A percentile compares a stretch with the other conserved stretches of the same genome.
Conservation (phyloP, 768 basidiomycete genomes). For the Myochromella boudieri region DNA sequence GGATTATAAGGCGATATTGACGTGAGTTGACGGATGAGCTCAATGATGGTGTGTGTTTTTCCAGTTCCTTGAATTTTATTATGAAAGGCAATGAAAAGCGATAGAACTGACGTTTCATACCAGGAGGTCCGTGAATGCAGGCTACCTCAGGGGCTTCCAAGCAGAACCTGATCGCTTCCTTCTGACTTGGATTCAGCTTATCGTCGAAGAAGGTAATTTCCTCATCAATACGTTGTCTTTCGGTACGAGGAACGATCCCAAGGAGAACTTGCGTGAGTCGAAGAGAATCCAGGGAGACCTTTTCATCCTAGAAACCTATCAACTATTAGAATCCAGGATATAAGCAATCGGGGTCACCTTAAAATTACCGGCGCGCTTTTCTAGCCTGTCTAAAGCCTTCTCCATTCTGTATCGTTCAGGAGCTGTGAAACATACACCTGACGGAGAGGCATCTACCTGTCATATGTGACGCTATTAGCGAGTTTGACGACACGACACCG, state of each 20-base stretch:
- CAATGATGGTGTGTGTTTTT: constrained; percentile 94
- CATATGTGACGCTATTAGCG: constrained; percentile 91
- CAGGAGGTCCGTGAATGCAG: constrained; percentile 97
- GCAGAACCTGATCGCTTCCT: constrained; percentile 80
- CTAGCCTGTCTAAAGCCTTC: constrained; percentile 68
- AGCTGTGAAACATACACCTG: neutral
- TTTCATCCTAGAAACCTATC: constrained; percentile 32
- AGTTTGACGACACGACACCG: constrained; percentile 84
- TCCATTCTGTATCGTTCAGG: constrained; percentile 66
- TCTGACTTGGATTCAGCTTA: constrained; percentile 80
- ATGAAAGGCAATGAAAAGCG: neutral
- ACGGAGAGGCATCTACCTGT: constrained; percentile 47
- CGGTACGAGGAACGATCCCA: constrained; percentile 54
- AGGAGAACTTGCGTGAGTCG: constrained; percentile 69
- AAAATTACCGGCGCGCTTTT: constrained; percentile 36
- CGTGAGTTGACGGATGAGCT: constrained; percentile 85
- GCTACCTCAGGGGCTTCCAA: constrained; percentile 80
- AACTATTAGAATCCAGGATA: constrained; percentile 11
- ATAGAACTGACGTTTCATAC: constrained; percentile 31
- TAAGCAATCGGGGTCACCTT: constrained; percentile 6
- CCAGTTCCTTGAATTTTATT: constrained; percentile 63
- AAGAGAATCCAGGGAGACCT: constrained; percentile 41
- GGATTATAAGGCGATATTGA: constrained; percentile 43
- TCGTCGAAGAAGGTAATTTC: constrained; percentile 70
- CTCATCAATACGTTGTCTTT: constrained; percentile 30